Evolutionary conservation across 2,329 filamentous ascomycete genomes (phyloP).

Genomic region (Beauveria scarabaeidicola): DNA sequence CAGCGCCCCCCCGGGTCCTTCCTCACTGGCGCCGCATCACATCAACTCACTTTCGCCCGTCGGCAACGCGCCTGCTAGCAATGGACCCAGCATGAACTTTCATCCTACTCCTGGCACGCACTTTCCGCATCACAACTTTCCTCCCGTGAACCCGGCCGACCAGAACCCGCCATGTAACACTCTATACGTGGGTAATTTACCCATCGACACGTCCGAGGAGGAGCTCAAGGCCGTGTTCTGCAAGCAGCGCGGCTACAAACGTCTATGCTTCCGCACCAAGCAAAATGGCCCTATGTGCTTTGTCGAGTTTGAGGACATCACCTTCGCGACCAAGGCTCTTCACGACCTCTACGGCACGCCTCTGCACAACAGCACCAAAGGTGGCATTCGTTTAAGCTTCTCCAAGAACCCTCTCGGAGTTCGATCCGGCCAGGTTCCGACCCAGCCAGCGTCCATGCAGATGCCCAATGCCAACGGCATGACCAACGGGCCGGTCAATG

Average conservation of each 20-base stretch:
- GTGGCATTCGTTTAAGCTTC: slow-evolving; percentile 90
- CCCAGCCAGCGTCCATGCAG: slow-evolving; percentile 28
- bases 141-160: slow-evolving; percentile 86
- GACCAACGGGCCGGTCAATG: slow-evolving; percentile 33
- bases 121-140: slow-evolving; percentile 59
- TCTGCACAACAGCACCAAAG: slow-evolving; percentile 86
- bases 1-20: slow-evolving; percentile 37
- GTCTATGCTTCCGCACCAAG: slow-evolving; percentile 90
- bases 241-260: slow-evolving; percentile 89
- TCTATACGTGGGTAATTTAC: slow-evolving; percentile 93
- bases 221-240: slow-evolving; percentile 91
- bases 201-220: slow-evolving; percentile 86
- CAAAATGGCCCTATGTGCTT: slow-evolving; percentile 97
- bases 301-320: slow-evolving; percentile 92
- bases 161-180: slow-evolving; percentile 98
- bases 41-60: slow-evolving; percentile 47
- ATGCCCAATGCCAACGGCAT: slow-evolving; percentile 50
- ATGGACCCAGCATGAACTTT: slow-evolving; percentile 19
- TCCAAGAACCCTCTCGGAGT: slow-evolving; percentile 96
- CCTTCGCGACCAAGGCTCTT: slow-evolving; percentile 83
- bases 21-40: slow-evolving; percentile 41
- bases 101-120: slow-evolving; percentile 35
- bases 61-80: slow-evolving; percentile 24
- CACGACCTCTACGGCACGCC: slow-evolving; percentile 81
- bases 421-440: slow-evolving; percentile 61